Percentiles rank a stretch among this genome's conserved stretches.
Conservation (phyloP, 1,139 yeast species). For the Suhomyces ambrosiae region DNA sequence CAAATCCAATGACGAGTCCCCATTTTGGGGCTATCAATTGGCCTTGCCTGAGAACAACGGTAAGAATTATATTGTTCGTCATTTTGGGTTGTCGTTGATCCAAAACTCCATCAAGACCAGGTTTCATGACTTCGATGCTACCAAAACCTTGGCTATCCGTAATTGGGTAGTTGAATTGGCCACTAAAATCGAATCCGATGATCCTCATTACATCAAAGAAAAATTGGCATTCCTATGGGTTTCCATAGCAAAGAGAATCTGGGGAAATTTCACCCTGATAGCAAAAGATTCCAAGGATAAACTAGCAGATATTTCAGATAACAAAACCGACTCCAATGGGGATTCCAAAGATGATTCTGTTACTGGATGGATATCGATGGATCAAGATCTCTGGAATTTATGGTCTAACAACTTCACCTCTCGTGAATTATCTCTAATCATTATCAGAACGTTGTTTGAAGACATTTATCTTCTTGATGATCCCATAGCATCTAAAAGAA, state of each 20-base stretch:
- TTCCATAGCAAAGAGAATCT: constrained; percentile 83
- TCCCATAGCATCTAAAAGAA: constrained; percentile 81
- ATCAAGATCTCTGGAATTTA: constrained; percentile 65
- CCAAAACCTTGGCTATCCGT: constrained; percentile 69
- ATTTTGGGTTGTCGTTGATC: constrained; percentile 82
- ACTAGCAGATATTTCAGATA: too few species aligned
- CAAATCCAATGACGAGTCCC: constrained; percentile 79
- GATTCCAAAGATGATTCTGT: constrained; percentile 36
- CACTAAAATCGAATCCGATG: constrained; percentile 55
- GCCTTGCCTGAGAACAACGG: constrained; percentile 65
- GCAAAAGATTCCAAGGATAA: constrained; percentile 5
- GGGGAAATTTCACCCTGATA: constrained; percentile 62
- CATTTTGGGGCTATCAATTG: constrained; percentile 89
- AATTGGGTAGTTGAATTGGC: constrained; percentile 85
- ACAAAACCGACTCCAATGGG: constrained; percentile 11
- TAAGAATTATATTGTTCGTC: constrained; percentile 73
- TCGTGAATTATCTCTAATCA: constrained; percentile 75
- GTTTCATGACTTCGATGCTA: constrained; percentile 57
- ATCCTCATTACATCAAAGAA: constrained; percentile 89
- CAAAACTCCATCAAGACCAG: constrained; percentile 68
- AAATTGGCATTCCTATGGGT: constrained; percentile 92
- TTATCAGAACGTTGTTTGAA: constrained; percentile 85
- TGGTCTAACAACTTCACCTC: constrained; percentile 70
- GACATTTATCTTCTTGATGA: constrained; percentile 93
- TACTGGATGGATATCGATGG: constrained; percentile 93